Evolutionary conservation across 2,329 filamentous ascomycete genomes (phyloP).

Genomic region (Verticillium zaregamsianum): DNA sequence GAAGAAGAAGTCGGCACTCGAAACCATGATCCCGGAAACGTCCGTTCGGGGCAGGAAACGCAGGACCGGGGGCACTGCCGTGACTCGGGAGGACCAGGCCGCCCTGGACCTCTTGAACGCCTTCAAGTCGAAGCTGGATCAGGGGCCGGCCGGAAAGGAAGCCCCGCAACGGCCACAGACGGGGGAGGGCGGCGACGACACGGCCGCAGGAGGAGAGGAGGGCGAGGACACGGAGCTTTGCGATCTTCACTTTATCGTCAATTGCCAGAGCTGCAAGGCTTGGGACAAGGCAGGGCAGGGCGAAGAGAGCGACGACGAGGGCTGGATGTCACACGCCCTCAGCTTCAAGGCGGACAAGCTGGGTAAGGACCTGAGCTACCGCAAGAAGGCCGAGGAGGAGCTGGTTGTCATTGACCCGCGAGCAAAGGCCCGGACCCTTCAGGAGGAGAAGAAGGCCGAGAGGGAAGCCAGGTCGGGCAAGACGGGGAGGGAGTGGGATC

Average conservation of each 20-base stretch:
- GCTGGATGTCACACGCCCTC: constrained; percentile 84
- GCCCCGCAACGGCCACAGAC: constrained; percentile 11
- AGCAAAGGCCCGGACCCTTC: constrained; percentile 71
- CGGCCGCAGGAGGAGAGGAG: constrained; percentile 23
- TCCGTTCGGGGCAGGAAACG: constrained; percentile 69
- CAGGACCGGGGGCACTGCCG: constrained; percentile 21
- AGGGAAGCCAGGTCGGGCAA: constrained; percentile 48
- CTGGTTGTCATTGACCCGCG: constrained; percentile 89
- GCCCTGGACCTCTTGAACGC: constrained; percentile 69
- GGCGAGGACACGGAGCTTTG: constrained; percentile 75
- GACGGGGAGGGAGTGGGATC: constrained; percentile 56
- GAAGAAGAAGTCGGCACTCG: constrained; percentile 64
- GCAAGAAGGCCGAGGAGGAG: constrained; percentile 86
- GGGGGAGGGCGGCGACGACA: constrained; percentile 20
- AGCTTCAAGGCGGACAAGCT: constrained; percentile 85
- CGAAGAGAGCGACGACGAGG: constrained; percentile 56
- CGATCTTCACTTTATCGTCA: constrained; percentile 92
- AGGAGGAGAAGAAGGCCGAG: constrained; percentile 58
- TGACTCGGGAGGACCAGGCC: constrained; percentile 51
- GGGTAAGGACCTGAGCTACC: constrained; percentile 88
- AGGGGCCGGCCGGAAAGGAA: constrained; percentile 36
- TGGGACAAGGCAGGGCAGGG: constrained; percentile 68
- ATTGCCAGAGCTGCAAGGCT: constrained; percentile 85
- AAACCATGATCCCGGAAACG: constrained; percentile 69
- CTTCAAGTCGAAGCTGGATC: constrained; percentile 75